These are phyloP conservation scores for Arthrobotrys musiformis DNA, from an alignment of 2,329 filamentous ascomycete species.

Conservation along the genomic window DNA sequence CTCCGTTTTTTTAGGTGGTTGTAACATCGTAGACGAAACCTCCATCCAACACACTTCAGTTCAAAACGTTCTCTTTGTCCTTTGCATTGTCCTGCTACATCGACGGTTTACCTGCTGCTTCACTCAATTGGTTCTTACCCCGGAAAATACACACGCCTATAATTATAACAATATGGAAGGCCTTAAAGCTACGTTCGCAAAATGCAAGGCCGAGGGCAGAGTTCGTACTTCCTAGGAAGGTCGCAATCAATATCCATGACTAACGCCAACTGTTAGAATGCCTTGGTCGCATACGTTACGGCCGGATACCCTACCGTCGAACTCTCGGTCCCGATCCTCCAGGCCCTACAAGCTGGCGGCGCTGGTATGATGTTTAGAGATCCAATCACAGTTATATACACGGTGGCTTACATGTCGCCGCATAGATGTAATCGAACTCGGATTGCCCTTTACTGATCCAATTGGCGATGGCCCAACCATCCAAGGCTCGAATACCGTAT, in stretches of 20 bases:
- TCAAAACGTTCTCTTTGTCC: conserved; percentile 7
- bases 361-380: conserved; percentile 71
- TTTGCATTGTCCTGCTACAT: not conserved
- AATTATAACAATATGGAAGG: conserved; percentile 62
- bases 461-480: conserved; percentile 98
- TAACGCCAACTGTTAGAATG: conserved; percentile 68
- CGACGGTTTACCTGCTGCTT: conserved; percentile 30
- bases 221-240: conserved; percentile 59
- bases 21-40: conserved; percentile 18
- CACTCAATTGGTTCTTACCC: conserved; percentile 38
- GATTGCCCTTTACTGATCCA: conserved; percentile 95
- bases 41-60: conserved; percentile 12
- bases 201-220: conserved; percentile 68
- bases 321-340: conserved; percentile 82
- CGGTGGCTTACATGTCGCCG: conserved; percentile 5
- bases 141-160: conserved; percentile 14
- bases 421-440: conserved; percentile 91
- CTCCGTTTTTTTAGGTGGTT: not conserved
- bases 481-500: conserved; percentile 88
- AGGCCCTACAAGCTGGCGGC: conserved; percentile 91
- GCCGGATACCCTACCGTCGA: conserved; percentile 88
- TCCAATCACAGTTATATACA: not conserved
- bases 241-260: not conserved
- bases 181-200: conserved; percentile 69
- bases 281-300: conserved; percentile 95